Evolutionary conservation across 371 early-diverging fungal genomes (phyloP).

Genomic region (Mucor racemosus): DNA sequence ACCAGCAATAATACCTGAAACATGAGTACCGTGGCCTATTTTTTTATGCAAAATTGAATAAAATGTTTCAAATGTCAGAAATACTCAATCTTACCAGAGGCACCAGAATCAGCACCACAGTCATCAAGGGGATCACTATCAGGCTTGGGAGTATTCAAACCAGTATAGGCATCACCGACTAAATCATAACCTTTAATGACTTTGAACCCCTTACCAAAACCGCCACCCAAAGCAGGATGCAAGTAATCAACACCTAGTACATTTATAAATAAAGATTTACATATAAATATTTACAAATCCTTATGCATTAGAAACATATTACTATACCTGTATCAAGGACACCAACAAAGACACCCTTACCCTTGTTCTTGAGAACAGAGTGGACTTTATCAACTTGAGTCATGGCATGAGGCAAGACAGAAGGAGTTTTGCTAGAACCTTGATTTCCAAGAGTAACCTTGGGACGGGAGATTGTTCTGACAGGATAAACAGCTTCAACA

Average conservation of each 20-base stretch:
- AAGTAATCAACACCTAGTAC: slow-evolving; percentile 58
- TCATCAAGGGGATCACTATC: slow-evolving; percentile 36
- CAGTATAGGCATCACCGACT: slow-evolving; percentile 54
- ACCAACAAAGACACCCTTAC: slow-evolving; percentile 75
- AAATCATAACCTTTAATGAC: slow-evolving; percentile 66
- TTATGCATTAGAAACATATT: not conserved
- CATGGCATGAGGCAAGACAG: slow-evolving; percentile 40
- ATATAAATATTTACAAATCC: not conserved
- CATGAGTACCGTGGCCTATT: slow-evolving; percentile 66
- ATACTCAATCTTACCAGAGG: slow-evolving; percentile 19
- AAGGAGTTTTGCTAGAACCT: slow-evolving; percentile 3
- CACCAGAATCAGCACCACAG: slow-evolving; percentile 40
- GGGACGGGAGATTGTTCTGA: slow-evolving; percentile 35
- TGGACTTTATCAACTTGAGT: slow-evolving; percentile 53
- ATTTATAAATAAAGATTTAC: slow-evolving; percentile 2
- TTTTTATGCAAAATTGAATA: not conserved
- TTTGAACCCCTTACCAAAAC: slow-evolving; percentile 64
- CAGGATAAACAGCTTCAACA: slow-evolving; percentile 38
- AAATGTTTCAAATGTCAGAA: no score
- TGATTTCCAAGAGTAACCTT: slow-evolving; percentile 13
- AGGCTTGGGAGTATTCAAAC: slow-evolving; percentile 37
- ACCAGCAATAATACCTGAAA: slow-evolving; percentile 71
- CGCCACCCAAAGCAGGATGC: slow-evolving; percentile 77
- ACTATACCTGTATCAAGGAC: slow-evolving; percentile 69
- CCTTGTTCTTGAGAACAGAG: slow-evolving; percentile 50